phyloP scores from a whole-genome alignment of 2,329 filamentous ascomycete species.

The Cercospora brassicicola region DNA sequence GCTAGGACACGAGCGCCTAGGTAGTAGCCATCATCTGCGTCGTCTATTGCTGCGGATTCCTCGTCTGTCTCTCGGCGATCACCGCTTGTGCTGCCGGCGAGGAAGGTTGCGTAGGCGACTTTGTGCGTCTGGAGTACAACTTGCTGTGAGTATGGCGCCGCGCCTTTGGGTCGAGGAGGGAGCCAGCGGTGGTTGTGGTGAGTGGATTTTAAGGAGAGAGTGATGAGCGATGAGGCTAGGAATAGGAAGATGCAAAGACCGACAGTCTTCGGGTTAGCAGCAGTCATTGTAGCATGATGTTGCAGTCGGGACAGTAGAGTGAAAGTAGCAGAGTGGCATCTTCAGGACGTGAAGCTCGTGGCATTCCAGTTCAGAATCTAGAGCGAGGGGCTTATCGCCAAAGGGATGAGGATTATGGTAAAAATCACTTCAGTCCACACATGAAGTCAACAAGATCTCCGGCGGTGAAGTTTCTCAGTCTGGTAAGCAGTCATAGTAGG shows the following conservation, averaged over 20 bases:
- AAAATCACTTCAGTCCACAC: not conserved
- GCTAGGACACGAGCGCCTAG: constrained; percentile 39
- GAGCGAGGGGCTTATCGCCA: constrained; percentile 9
- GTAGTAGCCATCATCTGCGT: constrained; percentile 41
- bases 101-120: constrained; percentile 44
- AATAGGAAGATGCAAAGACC: constrained; percentile 39
- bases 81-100: constrained; percentile 34
- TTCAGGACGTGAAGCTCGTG: constrained; percentile 2
- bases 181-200: constrained; percentile 28
- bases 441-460: not conserved
- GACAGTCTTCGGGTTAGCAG: constrained; percentile 33
- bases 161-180: constrained; percentile 19
- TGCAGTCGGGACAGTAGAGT: constrained; percentile 1
- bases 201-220: constrained; percentile 32
- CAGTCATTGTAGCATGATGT: constrained; percentile 26
- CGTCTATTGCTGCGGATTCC: constrained; percentile 29
- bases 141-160: constrained; percentile 16
- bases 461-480: not conserved
- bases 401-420: not conserved
- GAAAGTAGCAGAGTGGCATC: constrained; percentile 14
- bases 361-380: constrained; percentile 8
- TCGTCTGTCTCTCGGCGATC: constrained; percentile 25
- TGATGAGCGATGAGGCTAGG: constrained; percentile 39
- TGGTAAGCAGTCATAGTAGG: not conserved
- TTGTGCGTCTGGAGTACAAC: constrained; percentile 29